Evolutionary conservation across 192 early-diverging fungal species (phyloP).

Genomic region (Podila horticola): DNA sequence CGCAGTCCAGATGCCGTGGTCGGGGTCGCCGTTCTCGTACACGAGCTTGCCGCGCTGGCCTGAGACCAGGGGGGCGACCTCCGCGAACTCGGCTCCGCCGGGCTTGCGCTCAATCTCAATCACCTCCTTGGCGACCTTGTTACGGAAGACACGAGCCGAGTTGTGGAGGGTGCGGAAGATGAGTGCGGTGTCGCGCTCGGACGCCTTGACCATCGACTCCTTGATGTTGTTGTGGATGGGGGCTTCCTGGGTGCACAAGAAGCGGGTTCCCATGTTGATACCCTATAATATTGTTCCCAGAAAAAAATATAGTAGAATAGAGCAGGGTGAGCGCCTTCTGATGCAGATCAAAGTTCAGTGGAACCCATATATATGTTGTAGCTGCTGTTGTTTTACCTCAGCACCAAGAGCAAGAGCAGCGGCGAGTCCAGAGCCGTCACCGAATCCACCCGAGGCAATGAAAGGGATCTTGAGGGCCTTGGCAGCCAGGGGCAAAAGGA

Average conservation of each 20-base stretch:
- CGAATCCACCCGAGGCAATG: constrained; percentile 83
- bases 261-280: constrained; percentile 89
- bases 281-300: constrained; percentile 51
- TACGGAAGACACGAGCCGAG: constrained; percentile 81
- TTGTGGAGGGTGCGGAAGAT: constrained; percentile 84
- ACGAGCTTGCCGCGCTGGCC: constrained; percentile 70
- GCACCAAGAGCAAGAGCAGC: constrained; percentile 66
- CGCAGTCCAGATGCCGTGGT: constrained; percentile 70
- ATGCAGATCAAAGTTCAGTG: neutral
- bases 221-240: constrained; percentile 83
- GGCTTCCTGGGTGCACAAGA: constrained; percentile 81
- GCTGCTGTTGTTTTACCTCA: constrained; percentile 12
- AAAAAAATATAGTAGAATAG: neutral
- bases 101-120: constrained; percentile 73
- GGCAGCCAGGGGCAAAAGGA: constrained; percentile 79
- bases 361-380: neutral
- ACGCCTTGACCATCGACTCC: constrained; percentile 73
- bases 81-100: constrained; percentile 69
- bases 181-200: constrained; percentile 71
- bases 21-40: constrained; percentile 64
- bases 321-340: neutral
- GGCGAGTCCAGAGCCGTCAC: constrained; percentile 80
- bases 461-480: constrained; percentile 74
- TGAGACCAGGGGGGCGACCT: constrained; percentile 74
- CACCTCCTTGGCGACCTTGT: constrained; percentile 76